Conservation (phyloP, 2,329 filamentous ascomycete genomes). For the Dothideomycetes sp. region DNA sequence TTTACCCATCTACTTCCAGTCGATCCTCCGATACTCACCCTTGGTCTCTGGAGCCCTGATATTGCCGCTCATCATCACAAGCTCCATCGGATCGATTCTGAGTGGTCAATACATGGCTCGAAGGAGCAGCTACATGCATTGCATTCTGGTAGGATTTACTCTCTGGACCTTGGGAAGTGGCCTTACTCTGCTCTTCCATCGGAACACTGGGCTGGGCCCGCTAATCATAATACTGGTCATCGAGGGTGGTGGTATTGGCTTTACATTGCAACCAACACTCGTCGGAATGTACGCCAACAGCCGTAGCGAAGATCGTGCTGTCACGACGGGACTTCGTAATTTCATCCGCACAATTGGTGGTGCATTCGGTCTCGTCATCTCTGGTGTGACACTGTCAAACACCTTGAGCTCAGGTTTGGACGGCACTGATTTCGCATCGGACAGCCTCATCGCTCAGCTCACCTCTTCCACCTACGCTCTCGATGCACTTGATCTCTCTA, state of each 20-base stretch:
- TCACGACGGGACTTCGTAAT: slow-evolving; percentile 31
- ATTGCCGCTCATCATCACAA: slow-evolving; percentile 32
- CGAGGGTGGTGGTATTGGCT: slow-evolving; percentile 25
- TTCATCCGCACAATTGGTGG: slow-evolving; percentile 32
- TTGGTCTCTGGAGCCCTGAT: slow-evolving; percentile 37
- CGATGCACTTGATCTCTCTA: slow-evolving; percentile 4
- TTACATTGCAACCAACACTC: slow-evolving; percentile 31
- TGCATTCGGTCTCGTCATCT: slow-evolving; percentile 27
- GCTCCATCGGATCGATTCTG: slow-evolving; percentile 40
- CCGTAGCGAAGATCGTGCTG: slow-evolving; percentile 29
- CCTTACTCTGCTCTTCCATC: slow-evolving; percentile 22
- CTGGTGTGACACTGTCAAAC: slow-evolving; percentile 27
- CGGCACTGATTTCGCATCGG: neutral
- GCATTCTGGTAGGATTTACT: slow-evolving; percentile 38
- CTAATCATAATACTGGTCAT: slow-evolving; percentile 27
- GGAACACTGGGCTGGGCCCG: slow-evolving; percentile 20
- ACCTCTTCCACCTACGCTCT: slow-evolving; percentile 14
- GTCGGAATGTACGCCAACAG: slow-evolving; percentile 32
- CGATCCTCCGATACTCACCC: slow-evolving; percentile 39
- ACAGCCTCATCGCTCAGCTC: slow-evolving; percentile 16
- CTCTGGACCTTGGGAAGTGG: slow-evolving; percentile 31
- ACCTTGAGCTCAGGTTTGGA: slow-evolving; percentile 15
- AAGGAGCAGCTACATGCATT: slow-evolving; percentile 22
- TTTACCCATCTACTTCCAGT: slow-evolving; percentile 46
- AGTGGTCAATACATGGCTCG: slow-evolving; percentile 37